Conservation (phyloP, 257 asterid species). For the Cruciata laevipes region DNA sequence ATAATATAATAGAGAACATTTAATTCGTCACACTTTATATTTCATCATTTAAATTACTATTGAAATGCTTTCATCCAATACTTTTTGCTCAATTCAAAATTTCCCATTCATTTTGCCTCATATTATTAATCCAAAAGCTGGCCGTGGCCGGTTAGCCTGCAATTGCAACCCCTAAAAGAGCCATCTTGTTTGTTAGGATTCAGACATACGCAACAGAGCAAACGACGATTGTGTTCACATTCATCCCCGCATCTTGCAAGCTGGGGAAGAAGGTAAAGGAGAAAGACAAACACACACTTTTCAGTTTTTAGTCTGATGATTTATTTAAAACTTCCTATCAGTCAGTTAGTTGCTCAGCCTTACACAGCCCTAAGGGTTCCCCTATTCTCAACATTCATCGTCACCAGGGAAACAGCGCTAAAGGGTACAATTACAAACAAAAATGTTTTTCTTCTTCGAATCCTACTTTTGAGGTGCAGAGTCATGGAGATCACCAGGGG, state of each 20-base stretch:
- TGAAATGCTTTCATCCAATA: no score
- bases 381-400: neutral
- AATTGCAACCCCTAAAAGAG: neutral
- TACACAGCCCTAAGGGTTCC: constrained; percentile 10
- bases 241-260: neutral
- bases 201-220: neutral
- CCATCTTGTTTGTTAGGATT: neutral
- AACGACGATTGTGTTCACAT: neutral
- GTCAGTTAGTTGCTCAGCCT: constrained; percentile 4
- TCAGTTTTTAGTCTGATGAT: neutral
- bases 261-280: constrained; percentile 2
- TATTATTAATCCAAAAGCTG: neutral
- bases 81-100: no score
- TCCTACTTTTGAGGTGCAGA: constrained; percentile 17
- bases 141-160: neutral
- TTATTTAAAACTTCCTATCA: constrained; percentile 7
- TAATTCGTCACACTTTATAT: no score
- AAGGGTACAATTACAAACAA: constrained; percentile 14
- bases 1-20: no score
- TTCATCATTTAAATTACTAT: no score
- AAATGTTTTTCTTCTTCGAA: neutral
- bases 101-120: no score
- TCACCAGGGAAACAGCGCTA: neutral
- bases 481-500: constrained; percentile 29
- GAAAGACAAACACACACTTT: neutral